Conservation (phyloP, 1,284 basidiomycete genomes). For the Cutaneotrichosporon sp. region DNA sequence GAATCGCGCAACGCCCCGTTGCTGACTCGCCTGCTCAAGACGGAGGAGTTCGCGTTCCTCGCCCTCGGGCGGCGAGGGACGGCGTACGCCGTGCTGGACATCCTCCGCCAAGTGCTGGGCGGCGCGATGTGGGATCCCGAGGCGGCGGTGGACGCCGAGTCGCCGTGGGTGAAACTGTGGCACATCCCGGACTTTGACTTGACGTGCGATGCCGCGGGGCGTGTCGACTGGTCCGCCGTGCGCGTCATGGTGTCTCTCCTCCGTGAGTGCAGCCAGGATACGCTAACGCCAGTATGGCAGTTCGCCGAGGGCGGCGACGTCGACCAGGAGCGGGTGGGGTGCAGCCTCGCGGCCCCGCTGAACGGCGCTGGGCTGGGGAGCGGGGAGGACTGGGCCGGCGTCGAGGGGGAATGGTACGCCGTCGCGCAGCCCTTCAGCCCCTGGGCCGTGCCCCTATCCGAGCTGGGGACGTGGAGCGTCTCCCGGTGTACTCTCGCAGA, state of each 20-base stretch:
- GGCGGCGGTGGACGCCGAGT: not conserved
- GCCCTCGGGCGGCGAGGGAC: no score
- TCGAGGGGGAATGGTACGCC: not conserved
- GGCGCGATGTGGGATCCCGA: not conserved
- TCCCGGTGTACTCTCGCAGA: not conserved
- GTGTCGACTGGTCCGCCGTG: not conserved
- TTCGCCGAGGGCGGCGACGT: not conserved
- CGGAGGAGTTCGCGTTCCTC: not conserved
- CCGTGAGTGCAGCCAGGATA: not conserved
- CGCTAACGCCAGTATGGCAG: not conserved
- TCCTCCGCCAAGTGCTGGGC: not conserved
- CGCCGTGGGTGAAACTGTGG: not conserved
- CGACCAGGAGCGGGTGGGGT: not conserved
- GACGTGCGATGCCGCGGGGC: not conserved
- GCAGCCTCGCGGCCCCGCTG: not conserved
- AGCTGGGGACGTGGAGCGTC: not conserved
- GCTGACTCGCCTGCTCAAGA: not conserved
- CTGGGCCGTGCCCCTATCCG: not conserved
- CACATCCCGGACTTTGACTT: not conserved
- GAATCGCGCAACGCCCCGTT: not conserved
- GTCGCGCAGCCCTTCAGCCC: not conserved
- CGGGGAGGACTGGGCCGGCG: constrained; percentile 2
- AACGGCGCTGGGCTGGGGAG: not conserved
- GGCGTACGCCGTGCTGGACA: not conserved
- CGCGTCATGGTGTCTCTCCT: not conserved